phyloP scores from a whole-genome alignment of 805 yeast species.

The Suhomyces faveliae region DNA sequence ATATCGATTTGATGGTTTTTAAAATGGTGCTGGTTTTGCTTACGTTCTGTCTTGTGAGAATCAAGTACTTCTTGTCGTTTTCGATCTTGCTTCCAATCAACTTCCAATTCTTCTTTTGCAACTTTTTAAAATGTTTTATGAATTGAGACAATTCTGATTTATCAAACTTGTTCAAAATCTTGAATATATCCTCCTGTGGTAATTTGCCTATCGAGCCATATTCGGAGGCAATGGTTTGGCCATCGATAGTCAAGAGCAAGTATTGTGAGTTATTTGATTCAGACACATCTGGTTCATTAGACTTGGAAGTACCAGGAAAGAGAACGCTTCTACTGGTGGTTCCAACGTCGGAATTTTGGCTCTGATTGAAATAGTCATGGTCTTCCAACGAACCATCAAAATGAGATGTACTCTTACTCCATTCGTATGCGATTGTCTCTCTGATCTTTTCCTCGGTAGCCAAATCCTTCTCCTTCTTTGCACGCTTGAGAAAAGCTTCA shows the following conservation, averaged over 20 bases:
- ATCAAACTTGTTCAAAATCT: constrained; percentile 36
- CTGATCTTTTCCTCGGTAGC: constrained; percentile 47
- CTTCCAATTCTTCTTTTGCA: constrained; percentile 50
- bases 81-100: constrained; percentile 50
- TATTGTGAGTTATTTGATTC: constrained; percentile 15
- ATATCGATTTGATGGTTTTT: constrained; percentile 16
- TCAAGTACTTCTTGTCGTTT: constrained; percentile 10
- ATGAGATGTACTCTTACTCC: constrained; percentile 39
- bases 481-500: constrained; percentile 42
- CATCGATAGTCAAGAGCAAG: constrained; percentile 33
- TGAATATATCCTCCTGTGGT: constrained; percentile 40
- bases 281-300: background rate
- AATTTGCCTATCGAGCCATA: constrained; percentile 43
- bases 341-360: background rate
- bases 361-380: constrained; percentile 44
- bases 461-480: constrained; percentile 39
- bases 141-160: constrained; percentile 34
- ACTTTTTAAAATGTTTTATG: constrained; percentile 35
- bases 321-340: background rate
- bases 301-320: background rate
- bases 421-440: constrained; percentile 51
- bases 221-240: constrained; percentile 29
- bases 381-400: constrained; percentile 41
- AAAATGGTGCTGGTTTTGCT: constrained; percentile 5
- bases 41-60: constrained; percentile 6